phyloP scores from a whole-genome alignment of 305 asterid species.

The Lippia alba region DNA sequence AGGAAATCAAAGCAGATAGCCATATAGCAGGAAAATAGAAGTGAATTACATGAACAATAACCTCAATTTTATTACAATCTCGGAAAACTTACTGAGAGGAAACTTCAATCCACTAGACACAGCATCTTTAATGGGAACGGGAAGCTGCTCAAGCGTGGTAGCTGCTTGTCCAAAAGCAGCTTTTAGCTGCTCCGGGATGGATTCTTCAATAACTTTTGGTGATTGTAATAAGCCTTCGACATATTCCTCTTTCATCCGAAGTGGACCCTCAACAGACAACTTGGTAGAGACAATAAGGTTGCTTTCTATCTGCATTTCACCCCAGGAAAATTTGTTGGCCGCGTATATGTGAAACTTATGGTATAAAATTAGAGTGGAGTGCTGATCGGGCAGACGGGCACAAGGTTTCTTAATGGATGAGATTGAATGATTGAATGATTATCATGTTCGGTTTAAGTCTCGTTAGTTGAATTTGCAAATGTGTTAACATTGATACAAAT shows the following conservation, averaged over 20 bases:
- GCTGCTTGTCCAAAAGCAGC: constrained; percentile 67
- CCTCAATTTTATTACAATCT: not conserved
- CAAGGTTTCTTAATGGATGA: too few relatives aligned
- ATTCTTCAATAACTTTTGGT: constrained; percentile 73
- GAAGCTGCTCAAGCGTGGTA: constrained; percentile 67
- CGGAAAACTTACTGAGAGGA: constrained; percentile 62
- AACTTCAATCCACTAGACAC: constrained; percentile 63
- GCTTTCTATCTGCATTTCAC: constrained; percentile 73
- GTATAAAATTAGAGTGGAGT: too few relatives aligned
- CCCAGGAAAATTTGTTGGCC: constrained; percentile 16
- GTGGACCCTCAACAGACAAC: constrained; percentile 80
- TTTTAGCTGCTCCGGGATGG: constrained; percentile 64
- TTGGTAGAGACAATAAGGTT: constrained; percentile 53
- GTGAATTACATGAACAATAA: not conserved
- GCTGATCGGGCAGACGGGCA: too few relatives aligned
- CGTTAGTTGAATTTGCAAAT: too few relatives aligned
- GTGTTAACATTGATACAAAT: too few relatives aligned
- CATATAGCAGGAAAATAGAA: not conserved
- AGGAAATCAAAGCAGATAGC: not conserved
- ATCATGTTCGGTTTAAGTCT: too few relatives aligned
- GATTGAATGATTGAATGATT: too few relatives aligned
- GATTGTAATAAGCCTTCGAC: constrained; percentile 69
- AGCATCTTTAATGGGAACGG: constrained; percentile 62
- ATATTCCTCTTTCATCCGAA: constrained; percentile 82
- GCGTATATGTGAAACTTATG: not conserved